Base-by-base conservation (phyloP, 2,329 filamentous ascomycete species). In the Aspergillus hortae region DNA sequence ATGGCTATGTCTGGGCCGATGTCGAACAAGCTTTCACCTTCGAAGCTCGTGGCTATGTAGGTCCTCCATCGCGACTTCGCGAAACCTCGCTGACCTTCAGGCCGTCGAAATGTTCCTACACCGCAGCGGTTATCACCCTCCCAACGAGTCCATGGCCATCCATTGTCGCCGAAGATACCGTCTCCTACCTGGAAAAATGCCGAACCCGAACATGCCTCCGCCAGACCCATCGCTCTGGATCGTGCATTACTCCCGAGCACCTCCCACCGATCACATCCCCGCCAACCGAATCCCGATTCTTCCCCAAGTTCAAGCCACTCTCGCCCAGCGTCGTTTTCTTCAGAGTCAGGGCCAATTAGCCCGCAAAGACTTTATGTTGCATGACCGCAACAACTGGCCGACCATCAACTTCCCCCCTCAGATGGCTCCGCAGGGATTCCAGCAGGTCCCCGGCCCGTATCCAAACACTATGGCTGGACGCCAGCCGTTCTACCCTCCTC, bases 281-380 rank as follows among this genome's bases (percentile, higher is more conserved):
- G 80, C 84, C 17, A 80, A 81, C 36, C 63, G 79, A 73, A 70
- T 88, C 77, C 69, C 66, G 17, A 60, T 74, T n/a, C 61, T 68
- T 21, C 73, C 70, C 4, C 71, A 70, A 36, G 65, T 74, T 4
- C 72, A 77, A 49, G 67, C 61, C 32, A 68, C 69, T 48, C 65
- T 79, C 44, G 66, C 65, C 17, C 72, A 77, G 61, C 78, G 84
- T n/a, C 73, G 74, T 46, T 80, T 79, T 62, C 70, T 89, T 77
- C 73, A 85, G 88, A 72, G 81, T 49, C 88, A 89, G 58, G 92
- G 91, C 6, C 88, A 92, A 62, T 85, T 96, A 42, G 82, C 87
- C 52, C 87, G 90, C 61, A 95, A 96, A 67, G 91, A 96, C 64
- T 97, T 97, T 67, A 95, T 96, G 86, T 80, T 97, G 17, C 85